Conservation (phyloP, 2,329 filamentous ascomycete species). For the Claviceps fusiformis region DNA sequence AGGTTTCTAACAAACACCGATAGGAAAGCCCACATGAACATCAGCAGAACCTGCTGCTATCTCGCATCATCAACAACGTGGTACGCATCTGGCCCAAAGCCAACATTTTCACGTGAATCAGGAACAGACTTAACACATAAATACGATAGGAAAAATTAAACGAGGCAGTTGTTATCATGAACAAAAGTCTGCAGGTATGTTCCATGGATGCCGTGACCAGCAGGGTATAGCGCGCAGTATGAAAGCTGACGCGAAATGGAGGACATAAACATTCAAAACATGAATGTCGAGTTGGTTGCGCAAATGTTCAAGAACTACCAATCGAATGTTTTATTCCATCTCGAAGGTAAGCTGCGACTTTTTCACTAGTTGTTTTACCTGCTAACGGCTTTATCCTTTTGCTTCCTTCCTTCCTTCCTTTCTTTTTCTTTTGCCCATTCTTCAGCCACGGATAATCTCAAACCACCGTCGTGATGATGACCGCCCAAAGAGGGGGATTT, state of each 20-base stretch:
- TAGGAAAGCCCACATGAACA: conserved; percentile 95
- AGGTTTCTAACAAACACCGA: background rate
- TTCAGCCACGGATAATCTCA: conserved; percentile 68
- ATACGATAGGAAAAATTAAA: conserved; percentile 78
- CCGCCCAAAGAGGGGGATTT: background rate
- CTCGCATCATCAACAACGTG: conserved; percentile 93
- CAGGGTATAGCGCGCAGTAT: background rate
- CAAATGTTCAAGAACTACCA: conserved; percentile 99
- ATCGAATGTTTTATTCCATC: conserved; percentile 90
- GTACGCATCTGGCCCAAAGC: conserved; percentile 40
- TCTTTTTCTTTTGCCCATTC: background rate
- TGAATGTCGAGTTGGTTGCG: conserved; percentile 94
- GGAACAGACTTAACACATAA: background rate
- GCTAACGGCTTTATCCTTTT: background rate
- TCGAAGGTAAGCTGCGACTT: conserved; percentile 57
- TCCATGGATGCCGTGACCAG: background rate
- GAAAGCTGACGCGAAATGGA: conserved; percentile 20
- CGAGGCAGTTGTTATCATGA: conserved; percentile 82
- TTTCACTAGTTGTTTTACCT: background rate
- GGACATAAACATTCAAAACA: conserved; percentile 98
- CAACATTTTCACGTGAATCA: background rate
- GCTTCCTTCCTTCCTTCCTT: background rate
- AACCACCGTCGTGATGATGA: conserved; percentile 54
- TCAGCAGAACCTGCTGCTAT: conserved; percentile 85
- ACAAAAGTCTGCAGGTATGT: conserved; percentile 71